Conservation (phyloP, 148 eudicot genomes). For the Vaccinium vitisidaea region DNA sequence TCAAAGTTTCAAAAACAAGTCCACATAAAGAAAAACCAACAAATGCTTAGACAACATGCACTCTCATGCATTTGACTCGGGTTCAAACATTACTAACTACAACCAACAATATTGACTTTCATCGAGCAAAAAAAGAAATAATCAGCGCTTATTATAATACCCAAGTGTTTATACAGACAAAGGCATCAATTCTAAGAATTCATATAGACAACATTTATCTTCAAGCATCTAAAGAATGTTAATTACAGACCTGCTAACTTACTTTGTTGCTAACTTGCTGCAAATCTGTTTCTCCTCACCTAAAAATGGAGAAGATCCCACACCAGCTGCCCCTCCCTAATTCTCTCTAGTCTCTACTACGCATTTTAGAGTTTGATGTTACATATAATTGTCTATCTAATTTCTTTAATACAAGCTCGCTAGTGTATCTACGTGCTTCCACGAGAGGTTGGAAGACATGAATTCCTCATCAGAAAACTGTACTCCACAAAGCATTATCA, state of each 20-base stretch:
- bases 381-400: constrained; percentile 14
- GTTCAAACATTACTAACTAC: too few relatives aligned
- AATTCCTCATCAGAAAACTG: constrained; percentile 40
- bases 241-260: neutral
- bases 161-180: neutral
- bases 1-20: neutral
- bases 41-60: neutral
- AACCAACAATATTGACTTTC: too few relatives aligned
- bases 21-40: neutral
- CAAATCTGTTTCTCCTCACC: constrained; percentile 20
- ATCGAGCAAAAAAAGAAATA: too few relatives aligned
- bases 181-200: neutral
- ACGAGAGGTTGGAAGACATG: constrained; percentile 33
- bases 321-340: neutral
- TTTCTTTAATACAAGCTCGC: constrained; percentile 5
- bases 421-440: constrained; percentile 12
- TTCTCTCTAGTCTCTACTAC: constrained; percentile 9
- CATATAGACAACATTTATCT: neutral
- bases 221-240: neutral
- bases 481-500: constrained; percentile 58
- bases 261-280: constrained; percentile 9
- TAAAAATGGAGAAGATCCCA: constrained; percentile 27
- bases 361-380: constrained; percentile 5
- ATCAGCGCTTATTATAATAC: neutral
- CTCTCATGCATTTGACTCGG: too few relatives aligned